These are phyloP conservation scores for Ganoderma leucocontextum DNA, from an alignment of 1,284 basidiomycete species.

Conservation along the genomic window DNA sequence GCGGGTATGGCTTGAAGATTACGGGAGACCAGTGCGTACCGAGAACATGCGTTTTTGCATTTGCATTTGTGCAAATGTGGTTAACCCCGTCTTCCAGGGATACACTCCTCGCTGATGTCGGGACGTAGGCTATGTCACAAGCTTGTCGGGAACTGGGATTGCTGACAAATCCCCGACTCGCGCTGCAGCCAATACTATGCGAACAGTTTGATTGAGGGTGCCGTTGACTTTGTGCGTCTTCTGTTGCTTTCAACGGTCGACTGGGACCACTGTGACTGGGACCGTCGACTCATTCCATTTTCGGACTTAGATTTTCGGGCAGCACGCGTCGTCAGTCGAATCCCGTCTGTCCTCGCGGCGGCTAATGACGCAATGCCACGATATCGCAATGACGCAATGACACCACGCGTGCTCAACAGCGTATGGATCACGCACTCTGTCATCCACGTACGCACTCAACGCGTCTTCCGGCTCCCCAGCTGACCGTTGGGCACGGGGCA, in stretches of 20 bases:
- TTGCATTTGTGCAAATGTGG: neutral
- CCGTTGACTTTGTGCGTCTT: conserved; percentile 57
- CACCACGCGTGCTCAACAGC: conserved; percentile 43
- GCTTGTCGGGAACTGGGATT: neutral
- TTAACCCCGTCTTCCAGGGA: conserved; percentile 34
- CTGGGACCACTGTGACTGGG: conserved; percentile 4
- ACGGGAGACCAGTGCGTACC: conserved; percentile 55
- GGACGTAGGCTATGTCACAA: conserved; percentile 45
- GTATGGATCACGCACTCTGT: conserved; percentile 38
- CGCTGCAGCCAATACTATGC: conserved; percentile 33
- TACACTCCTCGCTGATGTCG: conserved; percentile 50
- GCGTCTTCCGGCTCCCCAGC: neutral
- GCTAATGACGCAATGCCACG: conserved; percentile 35
- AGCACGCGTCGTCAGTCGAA: conserved; percentile 34
- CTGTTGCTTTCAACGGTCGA: neutral
- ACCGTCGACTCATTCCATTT: conserved; percentile 36
- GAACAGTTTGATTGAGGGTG: conserved; percentile 51
- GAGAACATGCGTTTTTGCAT: conserved; percentile 25
- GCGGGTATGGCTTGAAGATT: conserved; percentile 59
- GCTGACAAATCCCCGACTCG: neutral
- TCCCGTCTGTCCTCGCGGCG: neutral
- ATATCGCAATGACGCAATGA: conserved; percentile 2
- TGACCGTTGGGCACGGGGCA: conserved; percentile 4
- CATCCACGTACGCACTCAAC: conserved; percentile 31
- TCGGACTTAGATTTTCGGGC: conserved; percentile 49